Percentiles rank a stretch among this genome's conserved stretches.
These are phyloP conservation scores for Leishmania major DNA, from an alignment of 208 protist species.

Conservation along the genomic window DNA sequence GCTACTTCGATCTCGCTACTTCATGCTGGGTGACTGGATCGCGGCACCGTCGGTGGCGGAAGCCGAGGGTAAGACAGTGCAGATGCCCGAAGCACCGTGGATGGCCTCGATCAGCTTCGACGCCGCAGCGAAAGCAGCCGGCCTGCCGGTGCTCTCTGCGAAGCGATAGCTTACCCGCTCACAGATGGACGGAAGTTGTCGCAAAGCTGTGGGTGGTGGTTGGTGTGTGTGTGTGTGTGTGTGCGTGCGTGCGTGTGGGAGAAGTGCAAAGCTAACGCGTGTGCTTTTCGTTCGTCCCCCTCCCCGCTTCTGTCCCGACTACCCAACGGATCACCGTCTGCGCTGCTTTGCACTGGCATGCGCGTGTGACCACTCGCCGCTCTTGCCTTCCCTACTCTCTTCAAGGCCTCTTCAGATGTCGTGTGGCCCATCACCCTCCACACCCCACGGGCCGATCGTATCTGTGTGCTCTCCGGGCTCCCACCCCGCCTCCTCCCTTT, in stretches of 20 bases:
- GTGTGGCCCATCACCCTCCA: neutral
- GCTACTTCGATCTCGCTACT: constrained; percentile 69
- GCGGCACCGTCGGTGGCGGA: constrained; percentile 21
- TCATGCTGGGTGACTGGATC: constrained; percentile 76
- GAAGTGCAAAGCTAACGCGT: neutral
- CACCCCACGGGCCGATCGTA: neutral
- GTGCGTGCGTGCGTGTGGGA: neutral
- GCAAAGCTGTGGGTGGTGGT: neutral
- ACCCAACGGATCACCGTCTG: neutral
- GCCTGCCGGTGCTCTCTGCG: constrained; percentile 24
- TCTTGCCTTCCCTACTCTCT: neutral
- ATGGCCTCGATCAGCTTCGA: constrained; percentile 43
- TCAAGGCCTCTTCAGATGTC: neutral
- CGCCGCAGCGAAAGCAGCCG: constrained; percentile 35
- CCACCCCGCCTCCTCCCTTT: neutral
- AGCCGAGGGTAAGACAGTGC: constrained; percentile 5
- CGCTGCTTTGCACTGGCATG: neutral
- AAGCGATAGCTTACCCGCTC: neutral
- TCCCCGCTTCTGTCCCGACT: neutral
- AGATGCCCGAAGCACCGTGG: constrained; percentile 59
- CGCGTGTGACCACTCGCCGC: neutral
- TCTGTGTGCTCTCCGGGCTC: neutral
- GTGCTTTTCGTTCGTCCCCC: neutral
- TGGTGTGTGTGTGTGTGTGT: neutral
- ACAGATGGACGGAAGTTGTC: neutral